Conservation (phyloP, 2,329 filamentous ascomycete species). For the Pseudogymnoascus sp. region DNA sequence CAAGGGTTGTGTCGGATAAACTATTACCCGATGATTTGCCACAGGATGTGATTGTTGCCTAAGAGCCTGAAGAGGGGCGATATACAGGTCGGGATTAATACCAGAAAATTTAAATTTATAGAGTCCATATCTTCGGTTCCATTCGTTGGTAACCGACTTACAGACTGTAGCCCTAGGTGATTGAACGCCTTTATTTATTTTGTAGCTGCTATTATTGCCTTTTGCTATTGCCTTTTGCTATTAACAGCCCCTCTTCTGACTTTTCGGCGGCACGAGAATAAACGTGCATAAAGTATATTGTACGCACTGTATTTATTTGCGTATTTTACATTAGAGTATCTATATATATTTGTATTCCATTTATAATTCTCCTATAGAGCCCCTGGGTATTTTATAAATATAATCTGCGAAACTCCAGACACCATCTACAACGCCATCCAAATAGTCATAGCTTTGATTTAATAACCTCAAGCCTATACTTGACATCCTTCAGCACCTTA, state of each 20-base stretch:
- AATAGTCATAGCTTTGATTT: slow-evolving; percentile 59
- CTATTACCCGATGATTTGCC: neutral
- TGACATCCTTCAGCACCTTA: slow-evolving; percentile 91
- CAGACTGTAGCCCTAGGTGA: too few relatives aligned
- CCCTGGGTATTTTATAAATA: neutral
- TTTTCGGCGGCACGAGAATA: too few relatives aligned
- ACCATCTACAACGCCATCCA: neutral
- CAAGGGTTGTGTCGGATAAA: neutral
- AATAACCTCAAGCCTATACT: slow-evolving; percentile 86
- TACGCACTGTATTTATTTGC: neutral
- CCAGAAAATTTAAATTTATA: too few relatives aligned
- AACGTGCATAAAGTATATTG: too few relatives aligned
- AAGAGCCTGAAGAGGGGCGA: neutral
- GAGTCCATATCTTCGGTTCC: too few relatives aligned
- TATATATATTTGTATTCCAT: neutral
- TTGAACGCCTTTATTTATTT: too few relatives aligned
- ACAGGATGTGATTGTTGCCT: neutral
- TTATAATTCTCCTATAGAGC: neutral
- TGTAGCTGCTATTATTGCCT: too few relatives aligned
- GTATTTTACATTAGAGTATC: neutral
- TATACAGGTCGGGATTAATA: neutral
- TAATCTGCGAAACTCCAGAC: neutral
- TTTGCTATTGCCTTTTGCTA: too few relatives aligned
- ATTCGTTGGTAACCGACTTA: too few relatives aligned
- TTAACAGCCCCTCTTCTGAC: too few relatives aligned